These are phyloP conservation scores for Acacia melanoxylon DNA, from an alignment of 306 rosid genomes.

Conservation along the genomic window DNA sequence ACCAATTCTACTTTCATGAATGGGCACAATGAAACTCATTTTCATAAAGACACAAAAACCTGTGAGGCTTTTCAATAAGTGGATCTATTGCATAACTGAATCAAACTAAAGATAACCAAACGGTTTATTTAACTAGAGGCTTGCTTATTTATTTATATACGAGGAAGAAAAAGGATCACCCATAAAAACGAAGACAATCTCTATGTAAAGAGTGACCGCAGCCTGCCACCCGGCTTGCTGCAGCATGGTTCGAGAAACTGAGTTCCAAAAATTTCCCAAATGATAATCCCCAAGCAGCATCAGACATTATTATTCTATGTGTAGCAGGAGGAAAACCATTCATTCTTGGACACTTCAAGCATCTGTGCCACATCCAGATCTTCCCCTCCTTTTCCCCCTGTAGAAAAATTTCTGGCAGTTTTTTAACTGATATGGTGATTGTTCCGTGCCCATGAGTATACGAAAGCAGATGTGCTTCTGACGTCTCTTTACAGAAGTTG, in stretches of 20 bases:
- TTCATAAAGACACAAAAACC: neutral
- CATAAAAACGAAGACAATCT: slow-evolving; percentile 18
- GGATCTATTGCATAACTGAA: neutral
- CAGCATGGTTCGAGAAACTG: slow-evolving; percentile 20
- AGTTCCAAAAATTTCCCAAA: slow-evolving; percentile 20
- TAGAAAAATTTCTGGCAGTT: slow-evolving; percentile 51
- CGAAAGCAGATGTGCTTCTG: slow-evolving; percentile 50
- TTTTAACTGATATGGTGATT: slow-evolving; percentile 71
- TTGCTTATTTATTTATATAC: slow-evolving; percentile 7
- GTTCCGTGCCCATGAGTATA: slow-evolving; percentile 66
- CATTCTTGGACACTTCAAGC: slow-evolving; percentile 62
- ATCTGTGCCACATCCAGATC: slow-evolving; percentile 82
- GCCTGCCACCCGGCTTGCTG: slow-evolving; percentile 57
- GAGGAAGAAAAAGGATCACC: neutral
- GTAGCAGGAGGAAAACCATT: slow-evolving; percentile 75
- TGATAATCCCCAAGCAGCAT: slow-evolving; percentile 38
- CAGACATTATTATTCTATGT: slow-evolving; percentile 68
- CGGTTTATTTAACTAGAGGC: neutral
- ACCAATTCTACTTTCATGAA: neutral
- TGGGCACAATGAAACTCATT: neutral
- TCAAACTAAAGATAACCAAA: neutral
- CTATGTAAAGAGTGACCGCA: slow-evolving; percentile 83
- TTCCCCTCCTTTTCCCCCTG: slow-evolving; percentile 49
- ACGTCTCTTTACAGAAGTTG: slow-evolving; percentile 62
- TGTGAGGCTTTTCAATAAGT: neutral